These are phyloP conservation scores for Penicillium chermesinum DNA, from an alignment of 495 filamentous ascomycete genomes.

Conservation along the genomic window DNA sequence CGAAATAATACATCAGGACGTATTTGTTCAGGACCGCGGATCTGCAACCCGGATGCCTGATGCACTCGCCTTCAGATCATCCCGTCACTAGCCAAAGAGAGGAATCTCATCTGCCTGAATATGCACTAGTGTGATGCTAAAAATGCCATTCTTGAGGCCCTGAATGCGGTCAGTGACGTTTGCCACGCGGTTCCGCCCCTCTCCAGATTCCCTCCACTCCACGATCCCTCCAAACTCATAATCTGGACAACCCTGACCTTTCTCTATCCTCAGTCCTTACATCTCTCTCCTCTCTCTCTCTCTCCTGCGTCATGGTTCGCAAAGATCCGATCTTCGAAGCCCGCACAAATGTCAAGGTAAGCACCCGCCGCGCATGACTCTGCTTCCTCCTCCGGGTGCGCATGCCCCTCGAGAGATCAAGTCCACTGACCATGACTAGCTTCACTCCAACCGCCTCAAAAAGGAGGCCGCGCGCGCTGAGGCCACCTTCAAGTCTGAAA, in stretches of 20 bases:
- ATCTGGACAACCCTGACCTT: not conserved
- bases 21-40: too few species aligned
- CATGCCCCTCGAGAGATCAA: not conserved
- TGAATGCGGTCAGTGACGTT: constrained; percentile 28
- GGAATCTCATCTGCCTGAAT: constrained; percentile 1
- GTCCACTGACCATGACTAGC: constrained; percentile 16
- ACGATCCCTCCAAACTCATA: not conserved
- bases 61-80: too few species aligned
- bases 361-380: constrained; percentile 1
- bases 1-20: too few species aligned
- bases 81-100: too few species aligned
- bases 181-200: constrained; percentile 17
- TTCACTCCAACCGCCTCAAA: constrained; percentile 45
- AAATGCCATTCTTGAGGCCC: too few species aligned
- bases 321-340: constrained; percentile 48
- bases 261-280: not conserved
- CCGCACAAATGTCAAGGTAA: constrained; percentile 47
- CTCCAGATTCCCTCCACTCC: constrained; percentile 1
- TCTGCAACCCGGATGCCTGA: too few species aligned
- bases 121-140: constrained; percentile 8
- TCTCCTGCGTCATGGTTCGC: constrained; percentile 37
- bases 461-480: constrained; percentile 44
- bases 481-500: constrained; percentile 44
- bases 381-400: not conserved
- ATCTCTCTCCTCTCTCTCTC: not conserved